Conservation (phyloP, 148 eudicot species). For the Talinum fruticosum region DNA sequence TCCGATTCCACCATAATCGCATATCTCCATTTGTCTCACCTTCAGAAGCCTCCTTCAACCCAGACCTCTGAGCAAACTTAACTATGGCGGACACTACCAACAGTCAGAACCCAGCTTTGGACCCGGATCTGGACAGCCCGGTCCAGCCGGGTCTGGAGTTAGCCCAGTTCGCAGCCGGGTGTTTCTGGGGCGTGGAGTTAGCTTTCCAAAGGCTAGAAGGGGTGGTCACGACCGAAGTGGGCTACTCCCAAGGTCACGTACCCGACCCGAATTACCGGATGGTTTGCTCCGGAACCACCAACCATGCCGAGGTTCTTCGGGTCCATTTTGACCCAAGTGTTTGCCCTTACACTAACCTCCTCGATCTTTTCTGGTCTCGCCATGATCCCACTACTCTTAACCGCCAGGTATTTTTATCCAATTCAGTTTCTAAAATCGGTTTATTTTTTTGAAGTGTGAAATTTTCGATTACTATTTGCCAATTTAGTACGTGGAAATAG, state of each 20-base stretch:
- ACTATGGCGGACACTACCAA: constrained; percentile 18
- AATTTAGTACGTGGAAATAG: background rate
- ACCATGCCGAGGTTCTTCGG: constrained; percentile 80
- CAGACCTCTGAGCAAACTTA: background rate
- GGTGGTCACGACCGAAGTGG: constrained; percentile 82
- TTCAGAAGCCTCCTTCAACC: no score
- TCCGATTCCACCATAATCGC: no score
- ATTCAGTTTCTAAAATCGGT: no score
- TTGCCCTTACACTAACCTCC: constrained; percentile 58
- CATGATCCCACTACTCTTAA: constrained; percentile 91
- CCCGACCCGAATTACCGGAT: constrained; percentile 61
- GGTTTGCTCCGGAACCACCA: constrained; percentile 69
- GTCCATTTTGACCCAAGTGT: constrained; percentile 76
- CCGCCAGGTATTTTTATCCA: constrained; percentile 58
- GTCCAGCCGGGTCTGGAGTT: constrained; percentile 55
- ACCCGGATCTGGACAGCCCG: constrained; percentile 59
- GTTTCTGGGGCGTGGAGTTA: constrained; percentile 97
- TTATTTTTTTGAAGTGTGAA: no score
- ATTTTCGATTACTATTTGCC: background rate
- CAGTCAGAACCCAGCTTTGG: constrained; percentile 51
- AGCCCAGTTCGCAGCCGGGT: constrained; percentile 91
- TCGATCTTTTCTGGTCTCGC: constrained; percentile 69
- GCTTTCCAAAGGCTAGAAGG: constrained; percentile 76
- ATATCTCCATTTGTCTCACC: no score
- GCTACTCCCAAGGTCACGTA: constrained; percentile 78